Evolutionary conservation across 78 protist genomes (phyloP).

Genomic region (Polysphondylium violaceum): DNA sequence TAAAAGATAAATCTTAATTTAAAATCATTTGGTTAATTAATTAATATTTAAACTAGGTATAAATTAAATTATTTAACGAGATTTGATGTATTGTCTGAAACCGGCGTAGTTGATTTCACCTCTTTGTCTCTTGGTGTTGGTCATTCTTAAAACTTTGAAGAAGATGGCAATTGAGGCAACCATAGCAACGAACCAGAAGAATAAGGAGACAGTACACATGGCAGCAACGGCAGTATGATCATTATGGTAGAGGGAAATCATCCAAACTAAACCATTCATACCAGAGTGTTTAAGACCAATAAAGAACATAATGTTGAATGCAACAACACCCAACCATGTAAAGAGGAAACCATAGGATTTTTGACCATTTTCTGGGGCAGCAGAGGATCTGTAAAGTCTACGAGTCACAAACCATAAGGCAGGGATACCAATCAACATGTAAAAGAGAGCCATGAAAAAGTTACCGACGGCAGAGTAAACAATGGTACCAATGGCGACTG

Average conservation of each 20-base stretch:
- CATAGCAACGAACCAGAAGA: constrained; percentile 35
- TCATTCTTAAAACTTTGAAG: constrained; percentile 18
- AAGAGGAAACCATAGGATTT: constrained; percentile 21
- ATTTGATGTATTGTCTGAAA: constrained; percentile 34
- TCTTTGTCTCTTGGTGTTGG: constrained; percentile 11
- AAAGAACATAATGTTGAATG: constrained; percentile 24
- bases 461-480: constrained; percentile 5
- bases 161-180: constrained; percentile 9
- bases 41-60: background rate
- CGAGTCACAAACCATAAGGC: constrained; percentile 13
- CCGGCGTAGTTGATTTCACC: constrained; percentile 35
- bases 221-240: constrained; percentile 77
- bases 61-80: constrained; percentile 15
- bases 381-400: constrained; percentile 47
- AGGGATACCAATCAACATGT: constrained; percentile 62
- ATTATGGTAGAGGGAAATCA: constrained; percentile 69
- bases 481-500: constrained; percentile 35
- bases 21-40: no score
- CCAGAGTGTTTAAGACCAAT: constrained; percentile 72
- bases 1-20: no score
- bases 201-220: constrained; percentile 21
- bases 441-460: constrained; percentile 55
- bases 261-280: constrained; percentile 70
- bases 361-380: background rate
- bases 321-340: constrained; percentile 1